phyloP scores from a whole-genome alignment of 1,284 basidiomycete genomes.

The Trichosporon coremiiforme region DNA sequence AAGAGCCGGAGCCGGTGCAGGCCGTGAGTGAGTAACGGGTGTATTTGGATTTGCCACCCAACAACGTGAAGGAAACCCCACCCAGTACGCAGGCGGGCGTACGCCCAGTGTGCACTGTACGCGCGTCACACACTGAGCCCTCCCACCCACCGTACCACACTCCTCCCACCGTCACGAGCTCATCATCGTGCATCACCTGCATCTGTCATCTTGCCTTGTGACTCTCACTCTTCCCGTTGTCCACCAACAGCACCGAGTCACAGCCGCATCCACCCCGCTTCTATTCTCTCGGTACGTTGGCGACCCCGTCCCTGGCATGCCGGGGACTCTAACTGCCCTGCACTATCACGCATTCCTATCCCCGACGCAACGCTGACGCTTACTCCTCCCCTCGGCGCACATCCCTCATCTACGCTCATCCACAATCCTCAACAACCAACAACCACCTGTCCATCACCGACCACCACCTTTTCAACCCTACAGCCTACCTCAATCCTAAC shows the following conservation, averaged over 20 bases:
- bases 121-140: constrained; percentile 11
- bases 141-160: not conserved
- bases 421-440: not conserved
- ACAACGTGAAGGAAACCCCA: not conserved
- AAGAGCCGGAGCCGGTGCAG: not conserved
- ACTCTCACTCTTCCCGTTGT: constrained; percentile 13
- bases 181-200: constrained; percentile 5
- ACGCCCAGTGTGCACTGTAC: constrained; percentile 5
- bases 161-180: constrained; percentile 14
- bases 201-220: constrained; percentile 13
- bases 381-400: constrained; percentile 16
- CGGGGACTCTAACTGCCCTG: not conserved
- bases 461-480: not conserved
- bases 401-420: not conserved
- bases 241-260: not conserved
- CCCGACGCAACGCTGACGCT: constrained; percentile 12
- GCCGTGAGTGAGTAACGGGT: constrained; percentile 2
- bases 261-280: constrained; percentile 3
- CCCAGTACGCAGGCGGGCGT: not conserved
- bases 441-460: not conserved
- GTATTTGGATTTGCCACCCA: constrained; percentile 19
- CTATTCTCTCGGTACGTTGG: constrained; percentile 5
- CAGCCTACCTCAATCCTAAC: constrained; percentile 8
- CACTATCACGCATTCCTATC: constrained; percentile 9
- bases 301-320: not conserved